These are phyloP conservation scores for Scenedesmus sp. DNA, from an alignment of 163 green algal species.

Conservation along the genomic window DNA sequence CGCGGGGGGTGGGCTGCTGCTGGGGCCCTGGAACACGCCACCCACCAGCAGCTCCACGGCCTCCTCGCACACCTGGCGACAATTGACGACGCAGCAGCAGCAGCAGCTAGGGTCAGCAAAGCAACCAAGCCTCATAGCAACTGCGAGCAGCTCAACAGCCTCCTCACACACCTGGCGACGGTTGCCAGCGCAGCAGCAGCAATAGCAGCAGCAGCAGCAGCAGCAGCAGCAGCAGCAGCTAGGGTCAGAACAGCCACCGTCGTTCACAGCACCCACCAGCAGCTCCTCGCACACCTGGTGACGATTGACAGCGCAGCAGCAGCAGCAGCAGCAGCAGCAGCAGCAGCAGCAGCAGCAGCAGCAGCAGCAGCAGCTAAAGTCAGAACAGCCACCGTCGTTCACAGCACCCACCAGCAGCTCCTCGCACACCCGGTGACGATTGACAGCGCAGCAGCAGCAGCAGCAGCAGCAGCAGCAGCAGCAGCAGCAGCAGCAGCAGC, in stretches of 20 bases:
- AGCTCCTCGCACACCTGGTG: conserved; percentile 74
- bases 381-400: conserved; percentile 15
- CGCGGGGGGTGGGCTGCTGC: conserved; percentile 37
- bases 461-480: conserved; percentile 69
- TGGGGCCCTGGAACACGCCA: conserved; percentile 63
- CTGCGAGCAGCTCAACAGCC: conserved; percentile 86
- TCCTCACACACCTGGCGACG: conserved; percentile 50
- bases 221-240: neutral
- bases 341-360: conserved; percentile 74
- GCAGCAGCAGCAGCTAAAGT: neutral
- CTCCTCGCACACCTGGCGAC: conserved; percentile 71
- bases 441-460: conserved; percentile 60
- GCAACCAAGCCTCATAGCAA: conserved; percentile 43
- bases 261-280: conserved; percentile 71
- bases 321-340: conserved; percentile 79
- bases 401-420: conserved; percentile 81
- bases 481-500: too few relatives aligned
- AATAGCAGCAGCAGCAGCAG: conserved; percentile 75
- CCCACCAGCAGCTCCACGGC: conserved; percentile 83
- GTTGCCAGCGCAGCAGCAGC: conserved; percentile 49
- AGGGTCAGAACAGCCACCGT: neutral
- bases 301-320: neutral
- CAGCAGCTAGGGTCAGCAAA: neutral
- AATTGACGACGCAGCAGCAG: conserved; percentile 73
- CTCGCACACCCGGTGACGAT: conserved; percentile 46